A percentile compares a stretch with the other conserved stretches of the same genome.
Conservation (phyloP, 495 filamentous ascomycete genomes). For the Aspergillus funiculosus region DNA sequence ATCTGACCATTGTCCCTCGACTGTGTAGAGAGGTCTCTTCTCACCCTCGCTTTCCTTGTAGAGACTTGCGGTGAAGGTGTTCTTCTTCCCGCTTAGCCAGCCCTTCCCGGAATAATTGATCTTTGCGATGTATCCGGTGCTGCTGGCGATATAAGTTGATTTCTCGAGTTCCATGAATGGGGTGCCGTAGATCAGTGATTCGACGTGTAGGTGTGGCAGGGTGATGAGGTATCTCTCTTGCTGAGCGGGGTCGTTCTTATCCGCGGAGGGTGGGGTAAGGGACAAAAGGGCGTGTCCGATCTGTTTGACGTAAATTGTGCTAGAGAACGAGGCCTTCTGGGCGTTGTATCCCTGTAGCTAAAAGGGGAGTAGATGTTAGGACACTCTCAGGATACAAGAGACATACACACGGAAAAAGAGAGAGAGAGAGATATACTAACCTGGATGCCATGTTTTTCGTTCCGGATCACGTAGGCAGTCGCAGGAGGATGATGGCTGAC, state of each 20-base stretch:
- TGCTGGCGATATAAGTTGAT: conserved; percentile 74
- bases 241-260: conserved; percentile 35
- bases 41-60: conserved; percentile 68
- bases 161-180: conserved; percentile 89
- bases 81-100: conserved; percentile 93
- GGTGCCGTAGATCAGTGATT: conserved; percentile 84
- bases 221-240: conserved; percentile 84
- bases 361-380: neutral
- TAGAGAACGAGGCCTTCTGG: conserved; percentile 91
- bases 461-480: conserved; percentile 89
- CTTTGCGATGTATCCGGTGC: conserved; percentile 81
- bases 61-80: conserved; percentile 74
- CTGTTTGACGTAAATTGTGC: conserved; percentile 92
- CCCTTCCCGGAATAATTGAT: conserved; percentile 90
- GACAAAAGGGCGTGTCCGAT: conserved; percentile 88
- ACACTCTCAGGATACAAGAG: neutral
- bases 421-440: too few relatives aligned
- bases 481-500: conserved; percentile 96
- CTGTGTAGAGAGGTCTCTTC: conserved; percentile 75
- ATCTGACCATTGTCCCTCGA: conserved; percentile 90
- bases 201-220: conserved; percentile 86
- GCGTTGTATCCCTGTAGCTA: conserved; percentile 91
- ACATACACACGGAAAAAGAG: neutral
- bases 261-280: conserved; percentile 54
- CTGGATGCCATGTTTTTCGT: conserved; percentile 73